These are phyloP conservation scores for Aspergillus tamarii DNA, from an alignment of 2,329 filamentous ascomycete genomes.

Conservation along the genomic window DNA sequence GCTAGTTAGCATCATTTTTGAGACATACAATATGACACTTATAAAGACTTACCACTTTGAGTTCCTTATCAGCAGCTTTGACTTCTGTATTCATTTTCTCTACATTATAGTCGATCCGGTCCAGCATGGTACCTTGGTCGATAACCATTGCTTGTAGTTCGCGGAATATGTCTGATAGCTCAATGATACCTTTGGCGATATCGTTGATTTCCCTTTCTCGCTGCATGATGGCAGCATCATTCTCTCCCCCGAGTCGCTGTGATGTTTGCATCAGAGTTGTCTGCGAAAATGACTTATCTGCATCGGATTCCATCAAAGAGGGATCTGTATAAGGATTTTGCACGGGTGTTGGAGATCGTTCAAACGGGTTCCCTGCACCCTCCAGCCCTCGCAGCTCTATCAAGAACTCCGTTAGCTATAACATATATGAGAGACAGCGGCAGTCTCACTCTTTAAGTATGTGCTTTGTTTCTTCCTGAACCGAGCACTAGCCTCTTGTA, in stretches of 20 bases:
- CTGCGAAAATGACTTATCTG: conserved; percentile 89
- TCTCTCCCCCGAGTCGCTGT: conserved; percentile 60
- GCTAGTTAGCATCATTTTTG: conserved; percentile 2
- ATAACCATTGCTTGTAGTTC: conserved; percentile 96
- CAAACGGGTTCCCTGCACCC: conserved; percentile 59
- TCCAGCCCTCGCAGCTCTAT: conserved; percentile 75
- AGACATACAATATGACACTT: neutral
- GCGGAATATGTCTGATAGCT: conserved; percentile 93
- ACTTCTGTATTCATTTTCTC: conserved; percentile 94
- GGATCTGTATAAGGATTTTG: conserved; percentile 77
- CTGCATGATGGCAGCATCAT: conserved; percentile 84
- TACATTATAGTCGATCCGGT: conserved; percentile 97
- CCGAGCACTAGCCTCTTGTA: conserved; percentile 86
- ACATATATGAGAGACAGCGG: neutral
- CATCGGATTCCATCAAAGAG: conserved; percentile 88
- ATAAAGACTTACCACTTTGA: conserved; percentile 66
- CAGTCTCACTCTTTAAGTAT: conserved; percentile 80
- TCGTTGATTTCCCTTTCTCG: conserved; percentile 96
- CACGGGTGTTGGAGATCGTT: conserved; percentile 53
- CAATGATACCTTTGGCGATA: conserved; percentile 97
- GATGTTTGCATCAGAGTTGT: conserved; percentile 80
- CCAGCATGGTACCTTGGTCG: conserved; percentile 86
- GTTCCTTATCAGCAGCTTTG: conserved; percentile 88
- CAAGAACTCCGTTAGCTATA: conserved; percentile 15
- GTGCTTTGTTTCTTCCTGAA: conserved; percentile 98